These are phyloP conservation scores for Avena atlantica DNA, from an alignment of 176 grass and related monocot genomes.

Conservation along the genomic window DNA sequence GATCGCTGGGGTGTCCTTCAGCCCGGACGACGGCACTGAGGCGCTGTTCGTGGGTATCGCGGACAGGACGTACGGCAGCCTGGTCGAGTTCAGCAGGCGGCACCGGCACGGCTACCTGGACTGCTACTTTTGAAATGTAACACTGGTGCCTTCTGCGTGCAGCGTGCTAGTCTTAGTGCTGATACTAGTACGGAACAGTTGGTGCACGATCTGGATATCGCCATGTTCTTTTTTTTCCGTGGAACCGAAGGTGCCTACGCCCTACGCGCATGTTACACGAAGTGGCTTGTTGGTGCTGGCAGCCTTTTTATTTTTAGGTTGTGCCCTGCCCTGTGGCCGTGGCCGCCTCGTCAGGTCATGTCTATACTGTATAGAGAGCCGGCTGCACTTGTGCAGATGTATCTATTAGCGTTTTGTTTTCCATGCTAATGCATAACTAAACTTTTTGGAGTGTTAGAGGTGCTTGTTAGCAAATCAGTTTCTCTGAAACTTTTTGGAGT, in stretches of 20 bases:
- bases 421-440: too few relatives aligned
- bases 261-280: neutral
- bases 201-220: neutral
- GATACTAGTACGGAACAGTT: neutral
- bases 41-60: conserved; percentile 75
- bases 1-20: conserved; percentile 75
- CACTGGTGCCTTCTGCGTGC: neutral
- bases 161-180: neutral
- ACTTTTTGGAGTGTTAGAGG: too few relatives aligned
- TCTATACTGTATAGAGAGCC: too few relatives aligned
- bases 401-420: too few relatives aligned
- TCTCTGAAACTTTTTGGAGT: too few relatives aligned
- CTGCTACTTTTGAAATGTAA: conserved; percentile 31
- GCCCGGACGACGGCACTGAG: conserved; percentile 55
- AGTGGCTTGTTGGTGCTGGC: neutral
- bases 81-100: conserved; percentile 72
- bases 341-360: too few relatives aligned
- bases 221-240: neutral
- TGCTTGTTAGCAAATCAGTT: too few relatives aligned
- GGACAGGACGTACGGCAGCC: conserved; percentile 70
- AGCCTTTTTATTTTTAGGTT: too few relatives aligned
- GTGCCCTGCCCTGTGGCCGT: too few relatives aligned
- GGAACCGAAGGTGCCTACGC: too few relatives aligned
- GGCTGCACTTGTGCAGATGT: too few relatives aligned
- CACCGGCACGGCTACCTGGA: conserved; percentile 47